Conservation (phyloP, 345 rosid genomes). For the Eucalyptus microcorys region DNA sequence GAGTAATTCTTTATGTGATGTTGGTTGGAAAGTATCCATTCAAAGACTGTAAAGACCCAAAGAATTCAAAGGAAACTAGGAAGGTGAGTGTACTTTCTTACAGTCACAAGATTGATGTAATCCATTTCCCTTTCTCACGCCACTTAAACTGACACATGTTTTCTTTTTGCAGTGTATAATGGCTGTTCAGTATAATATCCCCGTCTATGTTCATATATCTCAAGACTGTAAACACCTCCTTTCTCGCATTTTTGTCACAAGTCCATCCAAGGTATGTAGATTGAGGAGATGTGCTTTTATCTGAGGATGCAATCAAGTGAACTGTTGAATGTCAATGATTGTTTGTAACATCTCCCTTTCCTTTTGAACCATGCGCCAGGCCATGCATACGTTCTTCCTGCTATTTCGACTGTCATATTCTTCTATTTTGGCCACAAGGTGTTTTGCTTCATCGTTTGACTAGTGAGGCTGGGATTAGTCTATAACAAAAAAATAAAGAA, state of each 20-base stretch:
- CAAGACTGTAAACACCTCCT: constrained; percentile 1
- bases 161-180: constrained; percentile 1
- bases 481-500: neutral
- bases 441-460: neutral
- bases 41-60: constrained; percentile 35
- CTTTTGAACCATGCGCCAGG: neutral
- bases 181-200: neutral
- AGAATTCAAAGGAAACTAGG: constrained; percentile 29
- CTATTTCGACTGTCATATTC: neutral
- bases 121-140: neutral
- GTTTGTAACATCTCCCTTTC: neutral
- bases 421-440: neutral
- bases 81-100: constrained; percentile 3
- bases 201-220: constrained; percentile 3
- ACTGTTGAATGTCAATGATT: neutral
- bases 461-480: neutral
- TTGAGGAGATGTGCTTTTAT: neutral
- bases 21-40: constrained; percentile 45
- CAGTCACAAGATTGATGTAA: neutral
- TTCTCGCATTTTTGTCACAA: constrained; percentile 1
- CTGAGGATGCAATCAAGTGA: neutral
- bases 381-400: neutral
- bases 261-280: constrained; percentile 1
- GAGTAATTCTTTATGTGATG: constrained; percentile 43
- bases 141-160: neutral